These are phyloP conservation scores for Cinnamomum chago DNA, from an alignment of 164 flowering plant genomes.

Conservation along the genomic window DNA sequence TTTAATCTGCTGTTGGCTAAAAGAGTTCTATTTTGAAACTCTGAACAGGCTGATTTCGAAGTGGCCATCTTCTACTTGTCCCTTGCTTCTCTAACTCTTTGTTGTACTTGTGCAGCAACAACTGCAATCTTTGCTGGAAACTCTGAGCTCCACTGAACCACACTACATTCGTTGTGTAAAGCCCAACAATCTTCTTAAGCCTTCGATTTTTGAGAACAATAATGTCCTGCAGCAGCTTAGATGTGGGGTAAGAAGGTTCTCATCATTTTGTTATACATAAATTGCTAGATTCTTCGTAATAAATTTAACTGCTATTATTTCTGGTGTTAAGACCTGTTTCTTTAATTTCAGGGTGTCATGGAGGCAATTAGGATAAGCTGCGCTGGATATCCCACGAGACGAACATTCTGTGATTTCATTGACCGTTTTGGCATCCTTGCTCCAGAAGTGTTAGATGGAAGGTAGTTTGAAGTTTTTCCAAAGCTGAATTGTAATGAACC, in stretches of 20 bases:
- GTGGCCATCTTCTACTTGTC: neutral
- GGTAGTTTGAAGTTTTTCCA: constrained; percentile 37
- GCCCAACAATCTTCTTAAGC: constrained; percentile 95
- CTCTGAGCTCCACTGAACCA: constrained; percentile 85
- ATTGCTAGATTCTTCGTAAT: constrained; percentile 2
- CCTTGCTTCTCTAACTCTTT: constrained; percentile 7
- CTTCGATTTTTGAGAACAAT: constrained; percentile 80
- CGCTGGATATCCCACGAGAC: constrained; percentile 96
- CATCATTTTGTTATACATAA: neutral
- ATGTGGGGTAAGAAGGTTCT: constrained; percentile 72
- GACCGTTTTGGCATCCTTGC: constrained; percentile 90
- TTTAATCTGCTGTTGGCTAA: neutral
- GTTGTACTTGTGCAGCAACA: constrained; percentile 67
- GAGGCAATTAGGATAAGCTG: constrained; percentile 98
- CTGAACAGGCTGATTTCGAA: too few species aligned
- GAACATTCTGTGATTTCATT: constrained; percentile 74
- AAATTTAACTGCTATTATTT: neutral
- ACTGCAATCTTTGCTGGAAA: constrained; percentile 82
- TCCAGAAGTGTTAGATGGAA: constrained; percentile 74
- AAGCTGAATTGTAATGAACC: neutral
- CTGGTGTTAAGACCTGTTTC: constrained; percentile 1
- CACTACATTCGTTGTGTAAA: constrained; percentile 98
- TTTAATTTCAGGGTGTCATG: constrained; percentile 75
- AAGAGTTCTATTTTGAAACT: too few species aligned
- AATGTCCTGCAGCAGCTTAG: constrained; percentile 92